Evolutionary conservation across 305 asterid genomes (phyloP).

Genomic region (Salvia sclarea): DNA sequence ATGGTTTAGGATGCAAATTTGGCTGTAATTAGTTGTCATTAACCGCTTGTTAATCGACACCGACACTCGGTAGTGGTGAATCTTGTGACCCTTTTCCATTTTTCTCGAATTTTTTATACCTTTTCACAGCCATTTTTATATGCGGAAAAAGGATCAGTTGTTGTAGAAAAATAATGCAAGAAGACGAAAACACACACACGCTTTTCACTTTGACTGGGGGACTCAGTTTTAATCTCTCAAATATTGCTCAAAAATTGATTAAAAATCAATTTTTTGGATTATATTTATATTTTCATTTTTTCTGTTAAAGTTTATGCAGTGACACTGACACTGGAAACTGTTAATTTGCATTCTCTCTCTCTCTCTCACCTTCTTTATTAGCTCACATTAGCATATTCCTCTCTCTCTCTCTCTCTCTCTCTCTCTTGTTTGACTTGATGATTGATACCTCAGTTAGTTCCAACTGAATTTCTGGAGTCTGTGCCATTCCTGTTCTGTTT

Average conservation of each 20-base stretch:
- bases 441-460: constrained; percentile 23
- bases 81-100: constrained; percentile 25
- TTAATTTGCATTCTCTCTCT: constrained; percentile 28
- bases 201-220: constrained; percentile 26
- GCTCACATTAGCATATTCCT: constrained; percentile 31
- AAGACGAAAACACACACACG: constrained; percentile 6
- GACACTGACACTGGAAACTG: constrained; percentile 43
- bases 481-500: constrained; percentile 43
- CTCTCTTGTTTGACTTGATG: constrained; percentile 38
- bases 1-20: constrained; percentile 7
- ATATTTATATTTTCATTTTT: constrained; percentile 19
- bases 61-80: constrained; percentile 49
- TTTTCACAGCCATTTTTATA: neutral
- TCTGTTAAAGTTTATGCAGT: constrained; percentile 19
- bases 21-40: constrained; percentile 53
- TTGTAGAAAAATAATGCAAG: neutral
- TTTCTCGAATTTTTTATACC: neutral
- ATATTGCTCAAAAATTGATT: constrained; percentile 7
- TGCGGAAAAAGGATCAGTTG: neutral
- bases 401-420: constrained; percentile 27
- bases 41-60: constrained; percentile 42
- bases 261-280: neutral
- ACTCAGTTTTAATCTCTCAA: neutral
- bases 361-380: constrained; percentile 35
- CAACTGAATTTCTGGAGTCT: constrained; percentile 45